Base-by-base conservation (phyloP, 2,329 filamentous ascomycete genomes). In the Ilyonectria robusta region DNA sequence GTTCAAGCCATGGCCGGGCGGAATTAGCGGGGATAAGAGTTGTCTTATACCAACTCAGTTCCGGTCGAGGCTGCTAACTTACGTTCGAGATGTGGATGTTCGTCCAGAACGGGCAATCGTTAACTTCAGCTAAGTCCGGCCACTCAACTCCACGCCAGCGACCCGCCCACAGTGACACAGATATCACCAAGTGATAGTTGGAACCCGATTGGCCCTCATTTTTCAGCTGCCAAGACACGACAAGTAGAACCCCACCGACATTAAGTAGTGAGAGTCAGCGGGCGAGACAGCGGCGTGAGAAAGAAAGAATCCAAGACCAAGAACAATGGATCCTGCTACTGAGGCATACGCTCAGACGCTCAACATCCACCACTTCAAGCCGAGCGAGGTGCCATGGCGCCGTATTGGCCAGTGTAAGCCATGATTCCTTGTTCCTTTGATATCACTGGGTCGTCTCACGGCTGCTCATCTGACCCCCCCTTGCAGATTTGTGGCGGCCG, bases 291-390 rank as follows among this genome's bases (percentile, higher is more conserved):
- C 7, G 4, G 4, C 26, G 26, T 8, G 15, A n/a, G 17, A 7
- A 42, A 42, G 5, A 17, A 42, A n/a, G 17, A 17, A 42, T 42
- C 40, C 7, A 19, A 3, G 19, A 15, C 4, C 26, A n/a, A 37
- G 31, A 11, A 35, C 10, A 11, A 72, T 72, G 71, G 71, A 72
- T 42, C n/a, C 71, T 17, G 55, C 63, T 26, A 66, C 54, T 7
- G 67, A 71, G 47, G 57, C 65, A 15, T 71, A 72, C 21, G 63
- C 71, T 9, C 37, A 70, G 54, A 70, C 67, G 8, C 62, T 72
- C 19, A 66, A 64, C 6, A 69, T 72, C 50, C 70, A 72, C 19
- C 67, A 72, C 59, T 72, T 72, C 59, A 72, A 72, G 48, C 71
- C 71, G 3, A 55, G 47, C 7, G 67, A 72, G n/a, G 71, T 72